Conservation (phyloP, 1,139 yeast species). For the Yamadazyma sp. region DNA sequence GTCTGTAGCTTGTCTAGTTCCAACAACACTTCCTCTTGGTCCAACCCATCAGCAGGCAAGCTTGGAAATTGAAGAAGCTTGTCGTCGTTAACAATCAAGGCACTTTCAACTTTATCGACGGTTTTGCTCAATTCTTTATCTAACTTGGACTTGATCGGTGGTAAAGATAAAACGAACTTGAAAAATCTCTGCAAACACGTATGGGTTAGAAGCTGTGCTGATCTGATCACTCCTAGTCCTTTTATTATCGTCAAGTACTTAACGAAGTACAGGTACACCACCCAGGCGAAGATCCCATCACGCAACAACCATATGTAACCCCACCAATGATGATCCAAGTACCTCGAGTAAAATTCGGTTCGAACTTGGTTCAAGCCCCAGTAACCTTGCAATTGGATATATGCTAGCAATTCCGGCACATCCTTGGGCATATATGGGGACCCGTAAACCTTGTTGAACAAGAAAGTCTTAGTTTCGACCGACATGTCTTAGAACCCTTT, state of each 20-base stretch:
- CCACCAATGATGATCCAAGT: constrained; percentile 13
- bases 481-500: background rate
- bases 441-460: constrained; percentile 11
- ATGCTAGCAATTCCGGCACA: constrained; percentile 8
- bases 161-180: constrained; percentile 43
- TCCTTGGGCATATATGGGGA: constrained; percentile 16
- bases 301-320: constrained; percentile 20
- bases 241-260: constrained; percentile 15
- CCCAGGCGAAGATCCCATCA: constrained; percentile 25
- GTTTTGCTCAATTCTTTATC: constrained; percentile 58
- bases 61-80: constrained; percentile 45
- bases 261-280: constrained; percentile 17
- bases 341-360: constrained; percentile 7
- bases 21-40: constrained; percentile 37
- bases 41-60: constrained; percentile 61
- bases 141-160: constrained; percentile 56
- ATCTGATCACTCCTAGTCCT: constrained; percentile 43
- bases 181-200: constrained; percentile 22
- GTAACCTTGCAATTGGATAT: constrained; percentile 3
- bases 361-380: background rate
- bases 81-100: constrained; percentile 53
- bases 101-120: constrained; percentile 49
- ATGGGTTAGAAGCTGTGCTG: constrained; percentile 12
- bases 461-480: background rate
- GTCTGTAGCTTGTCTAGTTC: constrained; percentile 51